Base-by-base conservation (phyloP, 495 filamentous ascomycete genomes). In the Amphirosellinia nigrospora region DNA sequence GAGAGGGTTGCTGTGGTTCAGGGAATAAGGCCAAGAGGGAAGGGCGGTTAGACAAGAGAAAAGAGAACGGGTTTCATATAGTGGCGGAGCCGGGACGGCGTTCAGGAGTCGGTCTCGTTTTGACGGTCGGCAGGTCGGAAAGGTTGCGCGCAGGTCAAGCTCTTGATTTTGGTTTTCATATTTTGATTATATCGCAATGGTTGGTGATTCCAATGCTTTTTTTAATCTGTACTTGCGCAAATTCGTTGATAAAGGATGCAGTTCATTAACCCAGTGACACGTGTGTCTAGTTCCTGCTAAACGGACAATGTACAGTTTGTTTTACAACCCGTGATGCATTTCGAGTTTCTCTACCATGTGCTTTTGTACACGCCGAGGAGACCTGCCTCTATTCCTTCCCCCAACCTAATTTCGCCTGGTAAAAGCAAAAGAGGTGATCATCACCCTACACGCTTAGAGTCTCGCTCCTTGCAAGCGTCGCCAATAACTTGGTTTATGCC, bases 1-100 rank as follows among this genome's bases (percentile, higher is more conserved):
- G 50, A 53, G 21, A 52, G 48, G 61, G 7, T 38, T 61, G 34
- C 16, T 16, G 36, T 61, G 34, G 34, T 56, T 11, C 11, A 19
- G 23, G 43, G n/a, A n/a, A 0, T 8, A 53, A 32, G 19, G 41
- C 39, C 16, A 45, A 15, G 63, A 66, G 23, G n/a, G n/a, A n/a
- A n/a, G n/a, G n/a, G n/a, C n/a, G n/a, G n/a, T n/a, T 30, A 41
- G 48, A 38, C 13, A 30, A 56, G 34, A 56, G n/a, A 56, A 34
- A 60, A n/a, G 65, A 41, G 13, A 58, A 30, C 16, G 23, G 23
- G 26, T 41, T 56, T 56, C 48, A 39, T 32, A 66, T 50, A 65
- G 48, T 48, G 64, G 11, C 52, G 64, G 64, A 66, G 64, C 55
- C 23, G 32, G 32, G 46, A 66, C 13, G 46, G 46, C 50, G 36